Percentiles rank a stretch among this genome's conserved stretches.
Conservation (phyloP, 805 yeast genomes). For the Saturnispora galanensis region DNA sequence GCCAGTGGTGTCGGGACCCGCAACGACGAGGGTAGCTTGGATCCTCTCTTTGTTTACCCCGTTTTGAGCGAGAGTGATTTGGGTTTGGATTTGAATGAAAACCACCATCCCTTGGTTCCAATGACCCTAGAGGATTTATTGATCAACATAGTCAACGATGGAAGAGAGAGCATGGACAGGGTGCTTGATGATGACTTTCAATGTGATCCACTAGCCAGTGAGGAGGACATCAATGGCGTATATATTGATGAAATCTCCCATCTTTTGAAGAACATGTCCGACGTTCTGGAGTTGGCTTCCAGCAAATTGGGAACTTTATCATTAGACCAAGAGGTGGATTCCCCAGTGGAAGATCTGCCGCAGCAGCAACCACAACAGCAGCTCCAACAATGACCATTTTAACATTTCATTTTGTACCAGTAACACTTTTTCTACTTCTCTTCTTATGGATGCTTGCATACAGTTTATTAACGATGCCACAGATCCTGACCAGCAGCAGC, state of each 20-base stretch:
- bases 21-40: not conserved
- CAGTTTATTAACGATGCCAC: too few relatives aligned
- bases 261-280: conserved; percentile 1
- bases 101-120: not conserved
- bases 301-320: not conserved
- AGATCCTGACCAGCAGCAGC: too few relatives aligned
- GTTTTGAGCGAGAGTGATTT: not conserved
- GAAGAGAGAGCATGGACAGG: conserved; percentile 1
- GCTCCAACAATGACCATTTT: too few relatives aligned
- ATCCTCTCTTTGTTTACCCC: conserved; percentile 4
- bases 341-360: too few relatives aligned
- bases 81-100: conserved; percentile 1
- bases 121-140: not conserved
- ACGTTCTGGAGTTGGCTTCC: not conserved
- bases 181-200: conserved; percentile 2
- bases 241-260: conserved; percentile 1
- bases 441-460: too few relatives aligned
- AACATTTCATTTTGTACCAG: too few relatives aligned
- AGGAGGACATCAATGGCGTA: not conserved
- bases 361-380: too few relatives aligned
- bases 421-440: too few relatives aligned
- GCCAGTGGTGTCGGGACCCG: not conserved
- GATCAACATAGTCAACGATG: conserved; percentile 2
- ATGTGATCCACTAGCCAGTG: not conserved
- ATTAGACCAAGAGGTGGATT: too few relatives aligned